A percentile compares a stretch with the other conserved stretches of the same genome.
phyloP scores from a whole-genome alignment of 305 asterid genomes.

The Coffea humblotiana region DNA sequence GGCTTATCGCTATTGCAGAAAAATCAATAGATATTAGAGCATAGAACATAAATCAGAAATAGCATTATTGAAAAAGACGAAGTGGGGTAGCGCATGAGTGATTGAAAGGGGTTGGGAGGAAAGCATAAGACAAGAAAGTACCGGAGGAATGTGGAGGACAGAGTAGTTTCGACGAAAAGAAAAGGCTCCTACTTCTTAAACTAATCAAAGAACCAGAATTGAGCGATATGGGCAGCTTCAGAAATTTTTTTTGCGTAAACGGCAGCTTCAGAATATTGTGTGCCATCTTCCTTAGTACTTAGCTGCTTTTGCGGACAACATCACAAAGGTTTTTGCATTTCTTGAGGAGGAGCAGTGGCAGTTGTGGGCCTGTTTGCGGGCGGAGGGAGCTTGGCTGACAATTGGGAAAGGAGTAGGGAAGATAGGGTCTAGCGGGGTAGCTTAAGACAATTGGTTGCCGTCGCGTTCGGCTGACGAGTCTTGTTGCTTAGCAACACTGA shows the following conservation, averaged over 20 bases:
- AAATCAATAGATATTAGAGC: background rate
- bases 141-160: slow-evolving; percentile 31
- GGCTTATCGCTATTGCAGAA: background rate
- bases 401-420: too few species aligned
- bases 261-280: background rate
- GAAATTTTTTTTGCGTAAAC: slow-evolving; percentile 24
- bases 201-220: slow-evolving; percentile 23
- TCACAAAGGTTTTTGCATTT: background rate
- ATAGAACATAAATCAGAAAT: background rate
- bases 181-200: slow-evolving; percentile 27
- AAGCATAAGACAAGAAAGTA: slow-evolving; percentile 23
- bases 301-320: background rate
- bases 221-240: slow-evolving; percentile 46
- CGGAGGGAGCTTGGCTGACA: background rate
- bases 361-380: background rate
- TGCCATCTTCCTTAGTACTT: slow-evolving; percentile 42
- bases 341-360: background rate
- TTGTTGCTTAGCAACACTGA: background rate
- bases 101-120: background rate
- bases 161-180: slow-evolving; percentile 35
- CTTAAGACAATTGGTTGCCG: background rate
- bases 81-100: background rate
- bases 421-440: background rate
- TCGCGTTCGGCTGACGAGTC: background rate
- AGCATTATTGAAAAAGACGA: background rate